phyloP scores from a whole-genome alignment of 257 asterid species.

The Linaria vulgaris region DNA sequence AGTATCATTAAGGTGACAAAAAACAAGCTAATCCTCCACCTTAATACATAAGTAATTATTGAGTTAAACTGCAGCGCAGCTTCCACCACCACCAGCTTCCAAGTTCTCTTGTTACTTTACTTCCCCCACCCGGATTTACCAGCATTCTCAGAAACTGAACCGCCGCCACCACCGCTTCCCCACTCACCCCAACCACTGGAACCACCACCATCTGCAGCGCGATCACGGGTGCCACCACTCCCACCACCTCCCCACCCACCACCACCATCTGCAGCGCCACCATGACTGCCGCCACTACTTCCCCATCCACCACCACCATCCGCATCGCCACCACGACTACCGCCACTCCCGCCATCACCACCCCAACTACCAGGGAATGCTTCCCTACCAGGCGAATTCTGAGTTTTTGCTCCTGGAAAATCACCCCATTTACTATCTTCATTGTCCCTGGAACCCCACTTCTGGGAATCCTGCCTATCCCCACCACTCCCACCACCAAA shows the following conservation, averaged over 20 bases:
- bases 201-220: constrained; percentile 27
- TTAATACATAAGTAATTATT: no score
- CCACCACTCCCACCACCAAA: constrained; percentile 51
- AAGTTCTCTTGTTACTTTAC: constrained; percentile 44
- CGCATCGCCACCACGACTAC: constrained; percentile 26
- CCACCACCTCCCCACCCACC: constrained; percentile 39
- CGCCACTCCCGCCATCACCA: constrained; percentile 25
- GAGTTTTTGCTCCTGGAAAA: constrained; percentile 56
- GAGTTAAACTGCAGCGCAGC: constrained; percentile 15
- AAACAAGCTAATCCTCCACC: constrained; percentile 6
- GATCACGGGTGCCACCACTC: constrained; percentile 24
- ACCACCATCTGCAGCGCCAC: constrained; percentile 34
- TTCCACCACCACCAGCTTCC: constrained; percentile 29
- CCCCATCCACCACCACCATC: constrained; percentile 32
- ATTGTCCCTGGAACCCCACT: constrained; percentile 62
- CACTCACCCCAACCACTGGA: constrained; percentile 28
- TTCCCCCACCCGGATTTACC: constrained; percentile 57
- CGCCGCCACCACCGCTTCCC: constrained; percentile 22
- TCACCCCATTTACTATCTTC: constrained; percentile 45
- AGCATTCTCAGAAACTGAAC: constrained; percentile 27
- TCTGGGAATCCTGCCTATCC: constrained; percentile 52
- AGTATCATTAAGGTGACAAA: not conserved
- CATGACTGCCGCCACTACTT: constrained; percentile 23
- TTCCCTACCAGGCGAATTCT: constrained; percentile 53
- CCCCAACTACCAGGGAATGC: constrained; percentile 55